Base-by-base conservation (phyloP, 75 land plant genomes). In the Cupressus sempervirens region DNA sequence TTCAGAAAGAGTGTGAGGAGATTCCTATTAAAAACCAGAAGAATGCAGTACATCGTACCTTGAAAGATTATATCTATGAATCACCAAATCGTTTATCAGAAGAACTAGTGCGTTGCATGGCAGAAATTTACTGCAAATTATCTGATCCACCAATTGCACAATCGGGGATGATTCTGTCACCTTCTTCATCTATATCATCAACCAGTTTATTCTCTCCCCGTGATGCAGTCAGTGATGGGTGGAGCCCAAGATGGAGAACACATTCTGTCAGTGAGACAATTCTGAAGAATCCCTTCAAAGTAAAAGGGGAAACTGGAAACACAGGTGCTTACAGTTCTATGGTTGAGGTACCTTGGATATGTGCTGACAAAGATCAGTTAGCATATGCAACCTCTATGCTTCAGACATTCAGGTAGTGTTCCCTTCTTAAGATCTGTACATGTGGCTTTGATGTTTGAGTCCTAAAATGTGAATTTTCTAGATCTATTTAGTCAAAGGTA, bases 71-170 rank as follows among this genome's bases (percentile, higher is more conserved):
- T 88, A 89, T 93, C 16, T 85, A 88, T 77, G 92, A 90, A 36
- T 88, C 96, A 77, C 98, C 99, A 29, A 91, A 92, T 84, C 90
- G 91, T 53, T 81, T 98, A 54, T 96, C 99, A 29, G 98, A 96
- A 83, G 96, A 96, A 77, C 86, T 98, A 88, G 93, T 98, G 56
- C 92, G 94, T 48, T 92, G 94, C 76, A 93, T 98, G 92, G 94
- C 95, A 67, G 82, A 92, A 26, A 91, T 98, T 76, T 96, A 98
- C 74, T 94, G 90, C 87, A 89, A 89, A 88, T 85, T 94, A 43
- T 86, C 90, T 58, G 87, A 87, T 48, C 84, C 89, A 30, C 86
- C 89, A 34, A 70, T 91, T 16, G 29, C 26, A 13, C 88, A 84
- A 14, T 56, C 88, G 18, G 90, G 87, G 68, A 88, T 85, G 75